Percentiles rank a stretch among this genome's conserved stretches.
Conservation (phyloP, 2,329 filamentous ascomycete genomes). For the Colletotrichum musicola region DNA sequence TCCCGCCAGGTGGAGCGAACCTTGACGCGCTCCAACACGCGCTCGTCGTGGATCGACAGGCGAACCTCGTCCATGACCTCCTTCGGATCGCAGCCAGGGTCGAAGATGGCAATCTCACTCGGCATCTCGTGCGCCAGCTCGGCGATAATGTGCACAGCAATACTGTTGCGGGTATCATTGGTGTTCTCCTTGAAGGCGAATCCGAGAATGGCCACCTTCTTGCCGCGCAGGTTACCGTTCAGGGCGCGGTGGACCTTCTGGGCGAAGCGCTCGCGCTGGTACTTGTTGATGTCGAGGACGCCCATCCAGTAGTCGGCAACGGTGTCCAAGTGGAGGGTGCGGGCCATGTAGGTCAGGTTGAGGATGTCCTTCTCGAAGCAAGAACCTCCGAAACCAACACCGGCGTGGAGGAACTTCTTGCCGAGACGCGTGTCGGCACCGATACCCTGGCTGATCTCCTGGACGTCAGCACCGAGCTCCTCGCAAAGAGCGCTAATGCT, state of each 20-base stretch:
- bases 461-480: constrained; percentile 79
- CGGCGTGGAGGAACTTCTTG: constrained; percentile 78
- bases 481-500: constrained; percentile 85
- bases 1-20: constrained; percentile 57
- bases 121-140: constrained; percentile 74
- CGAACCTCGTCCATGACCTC: constrained; percentile 65
- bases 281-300: constrained; percentile 82
- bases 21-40: constrained; percentile 70
- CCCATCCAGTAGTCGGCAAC: constrained; percentile 82
- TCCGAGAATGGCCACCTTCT: constrained; percentile 80
- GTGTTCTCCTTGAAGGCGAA: constrained; percentile 88
- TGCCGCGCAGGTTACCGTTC: constrained; percentile 76
- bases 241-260: constrained; percentile 74
- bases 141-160: constrained; percentile 76
- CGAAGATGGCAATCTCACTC: constrained; percentile 75
- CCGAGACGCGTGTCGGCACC: constrained; percentile 81
- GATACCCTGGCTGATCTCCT: constrained; percentile 76
- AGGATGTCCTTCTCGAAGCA: constrained; percentile 88
- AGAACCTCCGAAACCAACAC: constrained; percentile 82
- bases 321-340: constrained; percentile 76
- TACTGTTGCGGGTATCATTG: constrained; percentile 78
- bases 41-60: constrained; percentile 60
- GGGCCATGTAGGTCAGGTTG: constrained; percentile 79
- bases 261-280: constrained; percentile 77
- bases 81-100: constrained; percentile 70